Evolutionary conservation across 169 alveolate species (phyloP).

Genomic region (Cryptosporidium ubiquitum): DNA sequence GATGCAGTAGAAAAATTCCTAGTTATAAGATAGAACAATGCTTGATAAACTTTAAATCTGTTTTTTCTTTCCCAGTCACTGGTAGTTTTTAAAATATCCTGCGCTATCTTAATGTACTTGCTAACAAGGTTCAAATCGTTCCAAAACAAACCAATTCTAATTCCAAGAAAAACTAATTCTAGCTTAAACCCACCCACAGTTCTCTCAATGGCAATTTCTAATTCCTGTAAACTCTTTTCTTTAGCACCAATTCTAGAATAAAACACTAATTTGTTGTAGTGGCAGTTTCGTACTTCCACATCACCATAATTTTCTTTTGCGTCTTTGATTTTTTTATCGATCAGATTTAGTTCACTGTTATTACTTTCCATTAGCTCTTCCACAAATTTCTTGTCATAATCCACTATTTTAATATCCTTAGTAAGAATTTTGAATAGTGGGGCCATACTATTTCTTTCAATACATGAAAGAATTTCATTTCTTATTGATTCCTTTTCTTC

Average conservation of each 20-base stretch:
- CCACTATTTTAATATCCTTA: neutral
- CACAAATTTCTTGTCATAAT: neutral
- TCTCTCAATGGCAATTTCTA: conserved; percentile 76
- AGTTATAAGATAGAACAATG: conserved; percentile 84
- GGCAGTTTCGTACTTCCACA: conserved; percentile 83
- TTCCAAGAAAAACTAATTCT: conserved; percentile 82
- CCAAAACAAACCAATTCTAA: conserved; percentile 79
- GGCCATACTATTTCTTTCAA: conserved; percentile 27
- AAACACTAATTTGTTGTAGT: conserved; percentile 79
- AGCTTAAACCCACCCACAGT: conserved; percentile 81
- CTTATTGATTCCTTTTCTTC: conserved; percentile 8
- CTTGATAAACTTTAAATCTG: conserved; percentile 94
- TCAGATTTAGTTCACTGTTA: conserved; percentile 72
- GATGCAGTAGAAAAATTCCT: conserved; percentile 91
- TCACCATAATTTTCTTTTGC: conserved; percentile 82
- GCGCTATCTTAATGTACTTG: conserved; percentile 34
- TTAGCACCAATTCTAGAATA: conserved; percentile 22
- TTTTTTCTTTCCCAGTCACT: conserved; percentile 99
- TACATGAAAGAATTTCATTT: neutral
- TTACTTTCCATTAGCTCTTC: neutral
- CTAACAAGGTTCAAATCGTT: conserved; percentile 75
- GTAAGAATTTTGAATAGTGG: conserved; percentile 15
- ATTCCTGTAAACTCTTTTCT: conserved; percentile 70
- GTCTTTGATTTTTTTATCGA: conserved; percentile 80
- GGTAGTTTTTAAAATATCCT: conserved; percentile 90